These are phyloP conservation scores for Pythium rhizo-oryzae DNA, from an alignment of 352 stramenopile genomes.

Conservation along the genomic window DNA sequence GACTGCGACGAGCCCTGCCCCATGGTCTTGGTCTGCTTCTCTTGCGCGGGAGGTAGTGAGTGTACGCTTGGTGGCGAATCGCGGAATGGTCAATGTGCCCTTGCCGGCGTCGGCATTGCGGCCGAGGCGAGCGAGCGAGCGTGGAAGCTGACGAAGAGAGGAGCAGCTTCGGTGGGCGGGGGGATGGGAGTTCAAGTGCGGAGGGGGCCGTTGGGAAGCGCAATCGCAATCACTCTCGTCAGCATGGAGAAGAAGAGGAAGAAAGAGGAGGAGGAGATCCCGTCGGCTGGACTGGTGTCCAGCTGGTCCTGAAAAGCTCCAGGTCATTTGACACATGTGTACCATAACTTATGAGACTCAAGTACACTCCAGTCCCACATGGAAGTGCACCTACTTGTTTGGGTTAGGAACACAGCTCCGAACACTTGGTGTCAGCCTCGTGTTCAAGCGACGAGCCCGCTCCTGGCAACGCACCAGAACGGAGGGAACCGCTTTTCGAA, in stretches of 20 bases:
- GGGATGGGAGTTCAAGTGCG: background rate
- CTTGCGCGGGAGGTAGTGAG: background rate
- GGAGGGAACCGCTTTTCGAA: background rate
- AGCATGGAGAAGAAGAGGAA: background rate
- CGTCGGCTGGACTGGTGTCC: background rate
- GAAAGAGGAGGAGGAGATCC: background rate
- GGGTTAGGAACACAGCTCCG: background rate
- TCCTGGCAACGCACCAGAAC: background rate
- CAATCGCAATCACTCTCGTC: background rate
- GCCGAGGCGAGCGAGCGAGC: background rate
- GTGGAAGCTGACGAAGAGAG: background rate
- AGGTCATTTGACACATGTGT: background rate
- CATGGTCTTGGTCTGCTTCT: constrained; percentile 16
- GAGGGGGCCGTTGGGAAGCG: background rate
- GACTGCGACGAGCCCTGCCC: constrained; percentile 28
- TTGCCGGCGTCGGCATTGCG: too few relatives aligned
- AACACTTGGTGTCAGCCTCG: background rate
- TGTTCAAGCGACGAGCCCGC: constrained; percentile 1
- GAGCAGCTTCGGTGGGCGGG: background rate
- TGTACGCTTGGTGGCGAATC: constrained; percentile 4
- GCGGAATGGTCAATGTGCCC: constrained; percentile 9
- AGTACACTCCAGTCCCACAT: background rate
- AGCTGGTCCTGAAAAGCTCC: background rate
- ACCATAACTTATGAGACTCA: constrained; percentile 1
- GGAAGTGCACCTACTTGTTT: background rate